phyloP scores from a whole-genome alignment of 2,329 filamentous ascomycete genomes.

The Penicillium palitans region DNA sequence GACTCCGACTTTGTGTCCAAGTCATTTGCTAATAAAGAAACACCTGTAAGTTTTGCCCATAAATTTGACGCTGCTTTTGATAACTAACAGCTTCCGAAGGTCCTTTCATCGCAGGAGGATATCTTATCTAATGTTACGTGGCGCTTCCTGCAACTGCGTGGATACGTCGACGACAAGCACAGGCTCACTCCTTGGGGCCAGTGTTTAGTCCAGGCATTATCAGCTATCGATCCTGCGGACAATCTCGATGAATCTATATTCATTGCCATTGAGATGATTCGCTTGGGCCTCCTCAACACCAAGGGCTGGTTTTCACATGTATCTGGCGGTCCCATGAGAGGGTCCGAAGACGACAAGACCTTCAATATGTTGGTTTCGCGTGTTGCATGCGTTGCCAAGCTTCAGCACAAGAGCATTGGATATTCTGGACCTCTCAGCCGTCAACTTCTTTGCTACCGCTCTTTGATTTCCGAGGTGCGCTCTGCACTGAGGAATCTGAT shows the following conservation, averaged over 20 bases:
- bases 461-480: constrained; percentile 76
- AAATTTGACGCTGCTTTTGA: background rate
- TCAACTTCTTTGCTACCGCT: constrained; percentile 82
- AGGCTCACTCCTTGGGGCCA: constrained; percentile 81
- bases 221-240: constrained; percentile 57
- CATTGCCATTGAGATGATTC: constrained; percentile 80
- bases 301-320: constrained; percentile 62
- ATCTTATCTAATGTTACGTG: constrained; percentile 75
- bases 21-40: constrained; percentile 62
- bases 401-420: constrained; percentile 80
- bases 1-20: constrained; percentile 68
- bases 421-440: constrained; percentile 94
- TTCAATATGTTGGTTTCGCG: constrained; percentile 82
- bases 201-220: constrained; percentile 70
- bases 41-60: constrained; percentile 33
- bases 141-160: constrained; percentile 85
- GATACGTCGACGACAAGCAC: constrained; percentile 77
- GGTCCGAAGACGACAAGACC: constrained; percentile 71
- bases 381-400: constrained; percentile 76
- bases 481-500: constrained; percentile 77
- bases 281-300: constrained; percentile 73
- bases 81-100: constrained; percentile 31
- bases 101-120: constrained; percentile 66
- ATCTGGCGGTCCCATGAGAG: constrained; percentile 60
- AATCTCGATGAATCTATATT: constrained; percentile 75